These are phyloP conservation scores for Ophiosphaerella narmari DNA, from an alignment of 2,329 filamentous ascomycete species.

Conservation along the genomic window DNA sequence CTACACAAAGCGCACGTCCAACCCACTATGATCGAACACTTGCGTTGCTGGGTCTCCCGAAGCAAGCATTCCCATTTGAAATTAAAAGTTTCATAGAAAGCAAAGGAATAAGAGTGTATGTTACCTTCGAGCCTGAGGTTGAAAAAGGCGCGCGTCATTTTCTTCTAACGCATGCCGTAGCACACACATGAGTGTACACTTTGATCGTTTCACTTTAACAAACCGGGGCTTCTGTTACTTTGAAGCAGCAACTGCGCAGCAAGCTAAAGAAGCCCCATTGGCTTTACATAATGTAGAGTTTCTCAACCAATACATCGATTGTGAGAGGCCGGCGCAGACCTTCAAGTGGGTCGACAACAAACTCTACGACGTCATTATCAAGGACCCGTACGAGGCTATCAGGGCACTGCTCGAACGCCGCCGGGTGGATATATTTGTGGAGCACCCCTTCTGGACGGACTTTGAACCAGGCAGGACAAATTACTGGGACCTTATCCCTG, in stretches of 20 bases:
- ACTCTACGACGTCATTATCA: too few relatives aligned
- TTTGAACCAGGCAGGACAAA: neutral
- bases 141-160: neutral
- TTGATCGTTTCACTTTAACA: constrained; percentile 29
- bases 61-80: constrained; percentile 8
- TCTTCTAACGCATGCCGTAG: constrained; percentile 14
- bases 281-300: constrained; percentile 7
- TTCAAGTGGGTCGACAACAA: neutral
- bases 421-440: constrained; percentile 1
- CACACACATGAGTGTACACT: constrained; percentile 16
- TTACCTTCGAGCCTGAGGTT: neutral
- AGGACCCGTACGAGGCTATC: too few relatives aligned
- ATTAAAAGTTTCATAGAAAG: constrained; percentile 17
- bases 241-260: constrained; percentile 19
- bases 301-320: constrained; percentile 4
- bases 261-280: constrained; percentile 18
- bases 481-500: constrained; percentile 1
- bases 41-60: constrained; percentile 14
- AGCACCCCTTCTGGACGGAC: constrained; percentile 22
- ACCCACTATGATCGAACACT: constrained; percentile 11
- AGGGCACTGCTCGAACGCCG: too few relatives aligned
- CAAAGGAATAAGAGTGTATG: constrained; percentile 26
- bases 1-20: neutral
- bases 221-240: constrained; percentile 12
- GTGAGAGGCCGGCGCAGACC: constrained; percentile 8